These are phyloP conservation scores for Noccaea caerulescens DNA, from an alignment of 345 rosid genomes.

Conservation along the genomic window DNA sequence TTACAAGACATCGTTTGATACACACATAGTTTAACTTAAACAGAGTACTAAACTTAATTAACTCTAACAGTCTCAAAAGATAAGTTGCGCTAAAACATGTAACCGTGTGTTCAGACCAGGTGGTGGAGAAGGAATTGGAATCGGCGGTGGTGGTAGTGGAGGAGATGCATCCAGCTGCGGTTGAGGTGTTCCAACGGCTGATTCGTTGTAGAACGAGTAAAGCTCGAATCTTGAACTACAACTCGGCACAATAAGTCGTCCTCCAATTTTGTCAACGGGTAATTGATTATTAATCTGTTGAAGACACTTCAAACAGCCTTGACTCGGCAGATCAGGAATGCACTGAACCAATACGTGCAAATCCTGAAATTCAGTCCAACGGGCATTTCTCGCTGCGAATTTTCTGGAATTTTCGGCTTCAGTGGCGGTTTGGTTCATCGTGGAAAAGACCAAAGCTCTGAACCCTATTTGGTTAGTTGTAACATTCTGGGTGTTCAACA, in stretches of 20 bases:
- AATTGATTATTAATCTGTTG: background rate
- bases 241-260: slow-evolving; percentile 14
- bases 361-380: background rate
- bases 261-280: slow-evolving; percentile 32
- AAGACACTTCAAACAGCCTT: slow-evolving; percentile 38
- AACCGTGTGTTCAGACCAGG: background rate
- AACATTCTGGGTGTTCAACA: background rate
- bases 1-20: no score
- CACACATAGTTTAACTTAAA: no score
- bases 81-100: no score
- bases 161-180: background rate
- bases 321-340: slow-evolving; percentile 40
- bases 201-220: background rate
- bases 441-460: background rate
- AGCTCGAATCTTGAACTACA: background rate
- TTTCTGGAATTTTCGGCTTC: slow-evolving; percentile 8
- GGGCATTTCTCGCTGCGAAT: slow-evolving; percentile 27
- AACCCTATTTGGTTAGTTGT: background rate
- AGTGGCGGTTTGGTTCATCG: background rate
- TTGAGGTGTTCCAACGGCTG: background rate
- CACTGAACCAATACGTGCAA: slow-evolving; percentile 54
- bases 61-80: no score
- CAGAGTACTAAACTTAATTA: no score
- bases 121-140: no score
- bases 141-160: background rate